A percentile compares a stretch with the other conserved stretches of the same genome.
phyloP scores from a whole-genome alignment of 495 filamentous ascomycete genomes.

The Lasiosphaeria hispida region DNA sequence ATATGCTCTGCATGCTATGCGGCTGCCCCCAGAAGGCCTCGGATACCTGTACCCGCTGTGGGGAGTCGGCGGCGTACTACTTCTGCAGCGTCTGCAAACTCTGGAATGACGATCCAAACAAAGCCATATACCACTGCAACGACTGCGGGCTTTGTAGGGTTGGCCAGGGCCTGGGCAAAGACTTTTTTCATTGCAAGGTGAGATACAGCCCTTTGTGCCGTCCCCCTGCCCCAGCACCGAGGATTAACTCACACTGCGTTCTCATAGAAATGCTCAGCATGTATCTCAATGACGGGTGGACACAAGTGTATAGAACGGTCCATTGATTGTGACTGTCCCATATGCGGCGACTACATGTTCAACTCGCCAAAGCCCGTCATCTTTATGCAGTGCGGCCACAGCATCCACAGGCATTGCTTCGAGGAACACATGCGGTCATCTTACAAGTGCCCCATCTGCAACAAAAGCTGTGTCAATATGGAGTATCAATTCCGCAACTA shows the following conservation, averaged over 20 bases:
- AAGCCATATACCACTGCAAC: conserved; percentile 93
- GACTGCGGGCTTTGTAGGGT: conserved; percentile 96
- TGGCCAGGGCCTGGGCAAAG: conserved; percentile 88
- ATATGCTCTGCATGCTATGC: conserved; percentile 99
- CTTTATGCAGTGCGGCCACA: conserved; percentile 94
- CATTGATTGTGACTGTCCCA: conserved; percentile 96
- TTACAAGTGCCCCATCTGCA: conserved; percentile 94
- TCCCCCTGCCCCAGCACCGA: background rate
- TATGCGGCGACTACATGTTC: conserved; percentile 97
- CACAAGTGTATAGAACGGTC: conserved; percentile 94
- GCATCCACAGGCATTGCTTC: conserved; percentile 87
- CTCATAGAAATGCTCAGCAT: conserved; percentile 78
- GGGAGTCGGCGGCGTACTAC: conserved; percentile 78
- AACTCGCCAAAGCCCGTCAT: conserved; percentile 85
- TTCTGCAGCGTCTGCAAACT: conserved; percentile 94
- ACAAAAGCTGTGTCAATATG: conserved; percentile 92
- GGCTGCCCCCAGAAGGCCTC: conserved; percentile 78
- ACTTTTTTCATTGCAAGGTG: conserved; percentile 98
- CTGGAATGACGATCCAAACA: conserved; percentile 90
- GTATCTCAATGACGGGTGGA: conserved; percentile 75
- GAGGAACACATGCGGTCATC: conserved; percentile 78
- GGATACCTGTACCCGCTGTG: conserved; percentile 74
- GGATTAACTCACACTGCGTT: background rate
- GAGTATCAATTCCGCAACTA: conserved; percentile 89
- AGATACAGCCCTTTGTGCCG: conserved; percentile 16